Conservation (phyloP, 768 basidiomycete genomes). For the Tricholoma terreum region DNA sequence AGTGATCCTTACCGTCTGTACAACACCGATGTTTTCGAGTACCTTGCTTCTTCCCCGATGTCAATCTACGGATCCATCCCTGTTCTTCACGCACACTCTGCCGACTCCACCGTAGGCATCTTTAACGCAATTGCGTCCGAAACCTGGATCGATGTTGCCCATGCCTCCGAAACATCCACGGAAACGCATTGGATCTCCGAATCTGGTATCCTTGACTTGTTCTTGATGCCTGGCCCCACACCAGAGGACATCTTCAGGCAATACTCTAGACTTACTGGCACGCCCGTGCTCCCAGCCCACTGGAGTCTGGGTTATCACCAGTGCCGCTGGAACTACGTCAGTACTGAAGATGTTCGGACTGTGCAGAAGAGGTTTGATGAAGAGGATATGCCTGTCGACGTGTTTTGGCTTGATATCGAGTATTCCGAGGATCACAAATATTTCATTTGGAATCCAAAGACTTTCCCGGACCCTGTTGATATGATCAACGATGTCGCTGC, state of each 20-base stretch:
- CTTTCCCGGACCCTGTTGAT: conserved; percentile 90
- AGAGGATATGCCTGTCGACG: conserved; percentile 92
- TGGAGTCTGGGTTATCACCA: conserved; percentile 96
- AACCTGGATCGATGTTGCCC: conserved; percentile 91
- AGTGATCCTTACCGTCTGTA: conserved; percentile 92
- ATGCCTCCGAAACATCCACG: conserved; percentile 62
- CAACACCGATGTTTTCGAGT: conserved; percentile 96
- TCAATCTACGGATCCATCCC: conserved; percentile 92
- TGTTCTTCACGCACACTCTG: conserved; percentile 89
- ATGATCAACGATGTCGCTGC: conserved; percentile 91
- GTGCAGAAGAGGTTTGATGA: conserved; percentile 91
- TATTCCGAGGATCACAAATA: conserved; percentile 93
- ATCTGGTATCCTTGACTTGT: conserved; percentile 92
- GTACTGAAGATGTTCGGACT: conserved; percentile 78
- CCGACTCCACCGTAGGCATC: conserved; percentile 83
- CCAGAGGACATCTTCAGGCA: conserved; percentile 81
- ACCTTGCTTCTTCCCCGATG: conserved; percentile 73
- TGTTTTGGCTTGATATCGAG: conserved; percentile 97
- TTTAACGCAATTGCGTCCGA: conserved; percentile 89
- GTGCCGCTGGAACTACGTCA: conserved; percentile 97
- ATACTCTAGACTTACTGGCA: conserved; percentile 82
- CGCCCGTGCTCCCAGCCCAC: conserved; percentile 81
- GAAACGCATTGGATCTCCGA: conserved; percentile 98
- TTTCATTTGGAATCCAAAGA: conserved; percentile 93
- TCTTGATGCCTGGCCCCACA: conserved; percentile 90